These are phyloP conservation scores for Fonsecaea monophora DNA, from an alignment of 2,329 filamentous ascomycete species.

Conservation along the genomic window DNA sequence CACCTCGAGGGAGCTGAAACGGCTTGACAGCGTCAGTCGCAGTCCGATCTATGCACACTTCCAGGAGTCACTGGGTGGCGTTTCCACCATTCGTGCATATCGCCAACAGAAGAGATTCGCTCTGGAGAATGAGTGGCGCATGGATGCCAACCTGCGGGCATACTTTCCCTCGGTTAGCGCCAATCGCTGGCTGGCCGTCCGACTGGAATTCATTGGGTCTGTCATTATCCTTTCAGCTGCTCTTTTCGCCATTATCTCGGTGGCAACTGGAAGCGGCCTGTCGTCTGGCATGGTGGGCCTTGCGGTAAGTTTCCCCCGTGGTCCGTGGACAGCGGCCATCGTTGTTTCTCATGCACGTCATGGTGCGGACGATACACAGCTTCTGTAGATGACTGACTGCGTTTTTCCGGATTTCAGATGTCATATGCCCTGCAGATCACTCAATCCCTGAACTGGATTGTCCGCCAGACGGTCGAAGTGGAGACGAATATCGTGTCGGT, in stretches of 20 bases:
- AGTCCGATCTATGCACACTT: conserved; percentile 99
- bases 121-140: conserved; percentile 94
- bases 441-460: conserved; percentile 97
- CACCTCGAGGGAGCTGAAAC: conserved; percentile 94
- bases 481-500: conserved; percentile 99
- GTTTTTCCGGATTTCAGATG: conserved; percentile 60
- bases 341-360: conserved; percentile 1
- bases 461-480: conserved; percentile 97
- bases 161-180: conserved; percentile 97
- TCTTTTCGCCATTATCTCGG: conserved; percentile 79
- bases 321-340: neutral
- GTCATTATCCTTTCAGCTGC: conserved; percentile 90
- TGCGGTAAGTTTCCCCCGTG: conserved; percentile 50
- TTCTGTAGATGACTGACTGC: conserved; percentile 13
- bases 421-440: conserved; percentile 98
- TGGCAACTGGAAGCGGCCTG: conserved; percentile 69
- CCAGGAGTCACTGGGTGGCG: conserved; percentile 92
- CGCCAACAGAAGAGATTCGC: conserved; percentile 86
- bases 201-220: conserved; percentile 93
- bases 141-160: conserved; percentile 90
- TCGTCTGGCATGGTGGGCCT: conserved; percentile 82
- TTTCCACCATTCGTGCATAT: conserved; percentile 95
- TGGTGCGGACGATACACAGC: conserved; percentile 5
- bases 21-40: conserved; percentile 90
- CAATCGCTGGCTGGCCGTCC: conserved; percentile 91